phyloP scores from a whole-genome alignment of 129 eudicot species.

The Flaveria linearis region DNA sequence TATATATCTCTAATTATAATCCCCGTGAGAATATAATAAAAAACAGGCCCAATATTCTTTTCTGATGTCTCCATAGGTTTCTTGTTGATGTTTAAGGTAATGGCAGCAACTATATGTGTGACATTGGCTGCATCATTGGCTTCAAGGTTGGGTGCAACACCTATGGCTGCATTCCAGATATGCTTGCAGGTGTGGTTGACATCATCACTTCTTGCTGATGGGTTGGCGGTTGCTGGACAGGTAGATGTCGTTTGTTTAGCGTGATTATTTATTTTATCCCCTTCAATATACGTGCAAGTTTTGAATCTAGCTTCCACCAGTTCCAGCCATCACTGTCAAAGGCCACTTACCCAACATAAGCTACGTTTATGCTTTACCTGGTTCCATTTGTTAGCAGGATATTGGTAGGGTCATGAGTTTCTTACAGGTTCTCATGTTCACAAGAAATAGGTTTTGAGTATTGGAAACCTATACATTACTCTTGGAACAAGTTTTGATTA shows the following conservation, averaged over 20 bases:
- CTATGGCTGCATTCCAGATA: constrained; percentile 87
- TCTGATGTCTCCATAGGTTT: constrained; percentile 44
- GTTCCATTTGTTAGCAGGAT: too few relatives aligned
- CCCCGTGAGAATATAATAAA: not conserved
- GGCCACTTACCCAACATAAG: too few relatives aligned
- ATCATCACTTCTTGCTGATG: constrained; percentile 94
- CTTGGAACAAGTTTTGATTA: not conserved
- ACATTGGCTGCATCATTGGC: constrained; percentile 86
- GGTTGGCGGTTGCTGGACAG: constrained; percentile 96
- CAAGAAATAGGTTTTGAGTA: too few relatives aligned
- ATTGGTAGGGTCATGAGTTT: too few relatives aligned
- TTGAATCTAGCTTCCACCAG: too few relatives aligned
- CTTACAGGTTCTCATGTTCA: too few relatives aligned
- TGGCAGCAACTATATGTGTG: constrained; percentile 82
- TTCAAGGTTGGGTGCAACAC: constrained; percentile 68
- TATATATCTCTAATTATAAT: constrained; percentile 13
- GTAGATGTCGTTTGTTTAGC: constrained; percentile 24
- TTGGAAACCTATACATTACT: not conserved
- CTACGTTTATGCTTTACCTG: too few relatives aligned
- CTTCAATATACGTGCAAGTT: too few relatives aligned
- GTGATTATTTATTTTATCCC: not conserved
- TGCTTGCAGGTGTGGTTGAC: constrained; percentile 89
- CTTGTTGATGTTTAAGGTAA: constrained; percentile 58
- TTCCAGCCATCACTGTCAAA: too few relatives aligned
- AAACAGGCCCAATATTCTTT: not conserved